Evolutionary conservation across 1,139 yeast genomes (phyloP).

Genomic region (Blastobotrys indianensis): DNA sequence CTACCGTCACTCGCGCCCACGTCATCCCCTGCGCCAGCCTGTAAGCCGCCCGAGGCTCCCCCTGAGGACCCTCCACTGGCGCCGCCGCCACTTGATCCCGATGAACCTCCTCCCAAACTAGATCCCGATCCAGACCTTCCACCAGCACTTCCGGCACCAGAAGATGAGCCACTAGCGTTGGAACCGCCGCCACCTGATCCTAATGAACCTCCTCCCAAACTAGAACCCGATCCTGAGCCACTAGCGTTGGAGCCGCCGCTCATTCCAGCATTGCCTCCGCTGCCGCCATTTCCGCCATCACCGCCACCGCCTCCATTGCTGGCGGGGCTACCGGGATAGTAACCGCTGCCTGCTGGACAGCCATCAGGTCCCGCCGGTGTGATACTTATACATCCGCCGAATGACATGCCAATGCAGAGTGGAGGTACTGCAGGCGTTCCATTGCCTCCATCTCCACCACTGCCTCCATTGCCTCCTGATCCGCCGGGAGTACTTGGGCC

Average conservation of each 20-base stretch:
- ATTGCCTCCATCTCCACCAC: background rate
- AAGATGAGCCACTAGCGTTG: background rate
- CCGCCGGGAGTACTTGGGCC: background rate
- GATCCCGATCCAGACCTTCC: conserved; percentile 1
- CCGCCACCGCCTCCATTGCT: too few species aligned
- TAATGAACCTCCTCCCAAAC: too few species aligned
- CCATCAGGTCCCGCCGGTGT: too few species aligned
- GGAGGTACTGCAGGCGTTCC: too few species aligned
- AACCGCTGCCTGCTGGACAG: too few species aligned
- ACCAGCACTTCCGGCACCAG: background rate
- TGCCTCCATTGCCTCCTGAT: background rate
- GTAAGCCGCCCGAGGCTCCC: conserved; percentile 3
- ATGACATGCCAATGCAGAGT: too few species aligned
- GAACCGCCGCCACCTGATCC: background rate
- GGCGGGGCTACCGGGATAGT: too few species aligned
- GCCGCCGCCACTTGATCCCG: background rate
- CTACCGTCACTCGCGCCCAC: background rate
- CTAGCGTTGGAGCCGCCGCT: background rate
- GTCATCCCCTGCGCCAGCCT: background rate
- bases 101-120: background rate
- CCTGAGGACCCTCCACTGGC: background rate
- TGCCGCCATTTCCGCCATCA: too few species aligned
- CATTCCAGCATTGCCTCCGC: background rate
- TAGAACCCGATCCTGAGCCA: background rate
- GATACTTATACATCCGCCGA: too few species aligned